Base-by-base conservation (phyloP, 257 asterid genomes). In the Capsicum rhomboideum region DNA sequence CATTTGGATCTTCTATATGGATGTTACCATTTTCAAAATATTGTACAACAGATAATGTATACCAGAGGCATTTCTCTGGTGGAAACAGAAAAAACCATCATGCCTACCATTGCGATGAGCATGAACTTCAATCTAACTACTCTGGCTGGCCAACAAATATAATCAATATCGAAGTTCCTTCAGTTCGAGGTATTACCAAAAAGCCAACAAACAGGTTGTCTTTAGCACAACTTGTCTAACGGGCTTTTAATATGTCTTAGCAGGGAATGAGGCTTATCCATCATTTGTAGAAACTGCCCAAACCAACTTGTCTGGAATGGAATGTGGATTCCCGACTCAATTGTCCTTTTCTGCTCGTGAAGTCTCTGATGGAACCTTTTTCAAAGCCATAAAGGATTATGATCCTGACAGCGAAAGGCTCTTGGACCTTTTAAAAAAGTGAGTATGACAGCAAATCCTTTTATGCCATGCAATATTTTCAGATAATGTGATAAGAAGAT, bases 71-170 rank as follows among this genome's bases (percentile, higher is more conserved):
- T 88, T 93, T 97, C 87, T 92, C 95, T 88, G 81, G 89, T 46
- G 89, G 85, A 69, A 91, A 88, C 87, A 89, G 89, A 87, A 95
- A 91, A 83, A 91, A 92, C 82, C 92, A 89, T 83, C 86, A 67
- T 83, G 89, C 86, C 66, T 93, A 94, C 88, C 86, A 71, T 79
- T 97, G 99, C 64, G 96, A 93, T 54, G 94, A 92, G 84, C 88
- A 84, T 8, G 98, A 95, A 89, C 93, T 84, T 89, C 92, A 85
- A 84, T 82, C 91, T 4, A 92, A 95, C 88, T 93, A 92, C 86
- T 97, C 99, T 80, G 99, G 99, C 67, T 97, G 99, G 99, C 99
- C 99, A 67, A 97, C 99, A 23, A 97, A 97, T 85, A 88, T 94
- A 84, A 85, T 95, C 85, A 97, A 93, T 86, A 88, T 97, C 77